phyloP scores from a whole-genome alignment of 208 protist genomes.

The Leishmania lainsoni region DNA sequence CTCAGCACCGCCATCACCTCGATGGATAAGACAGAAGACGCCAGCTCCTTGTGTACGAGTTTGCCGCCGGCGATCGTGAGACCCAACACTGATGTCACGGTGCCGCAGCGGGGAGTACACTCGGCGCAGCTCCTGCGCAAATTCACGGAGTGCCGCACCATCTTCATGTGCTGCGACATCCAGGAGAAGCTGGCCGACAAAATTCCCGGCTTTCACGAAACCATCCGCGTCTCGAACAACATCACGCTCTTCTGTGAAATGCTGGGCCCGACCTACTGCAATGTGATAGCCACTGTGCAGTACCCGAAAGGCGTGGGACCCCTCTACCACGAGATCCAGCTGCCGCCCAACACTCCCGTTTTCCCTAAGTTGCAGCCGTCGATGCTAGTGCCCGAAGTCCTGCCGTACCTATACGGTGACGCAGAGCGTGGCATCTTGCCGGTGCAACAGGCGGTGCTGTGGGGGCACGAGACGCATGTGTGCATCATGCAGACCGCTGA shows the following conservation, averaged over 20 bases:
- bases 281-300: slow-evolving; percentile 64
- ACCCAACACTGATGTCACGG: slow-evolving; percentile 5
- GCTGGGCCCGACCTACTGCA: slow-evolving; percentile 33
- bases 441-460: slow-evolving; percentile 75
- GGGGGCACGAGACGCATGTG: slow-evolving; percentile 77
- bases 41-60: background rate
- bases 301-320: slow-evolving; percentile 56
- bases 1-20: background rate
- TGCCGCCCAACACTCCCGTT: slow-evolving; percentile 42
- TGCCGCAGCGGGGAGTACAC: slow-evolving; percentile 6
- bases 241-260: slow-evolving; percentile 45
- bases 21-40: background rate
- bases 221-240: slow-evolving; percentile 54
- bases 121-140: slow-evolving; percentile 1
- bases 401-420: slow-evolving; percentile 48
- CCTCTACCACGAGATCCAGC: slow-evolving; percentile 43
- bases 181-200: slow-evolving; percentile 58
- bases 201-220: slow-evolving; percentile 50
- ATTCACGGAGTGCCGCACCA: slow-evolving; percentile 40
- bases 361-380: slow-evolving; percentile 68
- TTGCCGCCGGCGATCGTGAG: background rate
- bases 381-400: slow-evolving; percentile 59
- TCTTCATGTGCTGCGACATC: slow-evolving; percentile 84
- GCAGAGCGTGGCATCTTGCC: slow-evolving; percentile 32
- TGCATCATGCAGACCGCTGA: slow-evolving; percentile 75